Evolutionary conservation across 805 yeast species (phyloP), one percentile per base, ranked within the genome.

Genomic region (Kodamaea restingae): DNA sequence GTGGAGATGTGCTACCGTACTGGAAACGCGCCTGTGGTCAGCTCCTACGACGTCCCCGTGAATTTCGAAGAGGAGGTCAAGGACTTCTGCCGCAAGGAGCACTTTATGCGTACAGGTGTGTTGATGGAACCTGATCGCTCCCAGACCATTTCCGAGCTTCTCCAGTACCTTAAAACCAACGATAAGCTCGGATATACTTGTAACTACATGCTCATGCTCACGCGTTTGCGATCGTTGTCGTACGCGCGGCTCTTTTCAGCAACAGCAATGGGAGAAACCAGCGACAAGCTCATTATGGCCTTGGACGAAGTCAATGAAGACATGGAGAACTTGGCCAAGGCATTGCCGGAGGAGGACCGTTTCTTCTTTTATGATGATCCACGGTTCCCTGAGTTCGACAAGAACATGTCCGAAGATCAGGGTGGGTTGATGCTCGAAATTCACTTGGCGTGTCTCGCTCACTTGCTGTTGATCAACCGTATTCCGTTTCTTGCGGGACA

Each of bases 21-120:
- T 36, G 73, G 71, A 3, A 66, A 64, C 36, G 68, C 72, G 1
- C 71, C 71, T 1, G 39, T 65, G 38, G 55, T 67, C 4, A 64
- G 65, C 42, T 47, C 38, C 4, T 31, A 46, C 4, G 73, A 67
- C 38, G 65, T 61, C 14, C 48, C 61, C 2, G 53, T 63, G 1
- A 43, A 52, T n/a, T 15, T 15, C 14, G 20, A 30, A 7, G 32
- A 30, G 12, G 32, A 30, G 21, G 10, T 30, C 32, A 43, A 18
- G 7, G 32, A 30, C 10, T 30, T 17, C 12, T 30, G 32, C 12
- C 15, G 21, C 15, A 30, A 30, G 21, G 32, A 30, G 7, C 32
- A 30, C 12, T 30, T 30, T 17, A 7, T 30, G 12, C 20, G 15
- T n/a, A 30, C 21, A 12, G 32, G 32, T 8, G 21, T 30, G 11